These are phyloP conservation scores for Lasiodiplodia hormozganensis DNA, from an alignment of 2,329 filamentous ascomycete genomes.

Conservation along the genomic window DNA sequence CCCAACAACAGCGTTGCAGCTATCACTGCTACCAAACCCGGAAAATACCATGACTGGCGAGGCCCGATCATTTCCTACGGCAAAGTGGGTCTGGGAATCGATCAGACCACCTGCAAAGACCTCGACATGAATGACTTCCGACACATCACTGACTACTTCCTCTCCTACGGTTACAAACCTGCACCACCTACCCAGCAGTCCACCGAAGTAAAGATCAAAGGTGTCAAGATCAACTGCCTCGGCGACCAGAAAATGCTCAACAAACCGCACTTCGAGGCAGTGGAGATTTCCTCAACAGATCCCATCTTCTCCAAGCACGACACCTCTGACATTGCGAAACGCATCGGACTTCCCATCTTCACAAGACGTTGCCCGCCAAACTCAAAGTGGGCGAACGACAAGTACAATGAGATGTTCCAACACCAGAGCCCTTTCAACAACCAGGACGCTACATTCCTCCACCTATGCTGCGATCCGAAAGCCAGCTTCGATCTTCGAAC, in stretches of 20 bases:
- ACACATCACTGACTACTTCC: conserved; percentile 31
- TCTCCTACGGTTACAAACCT: conserved; percentile 21
- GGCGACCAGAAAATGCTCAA: not conserved
- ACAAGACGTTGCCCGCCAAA: not conserved
- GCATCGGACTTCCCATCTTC: conserved; percentile 26
- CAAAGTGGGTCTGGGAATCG: conserved; percentile 12
- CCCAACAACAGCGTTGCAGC: conserved; percentile 30
- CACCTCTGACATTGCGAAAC: conserved; percentile 30
- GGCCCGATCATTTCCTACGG: conserved; percentile 29
- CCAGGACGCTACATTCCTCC: not conserved
- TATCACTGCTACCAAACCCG: conserved; percentile 5
- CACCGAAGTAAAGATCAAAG: not conserved
- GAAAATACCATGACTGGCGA: conserved; percentile 28
- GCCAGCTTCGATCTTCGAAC: not conserved
- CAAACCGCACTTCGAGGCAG: not conserved
- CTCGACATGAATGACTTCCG: conserved; percentile 31
- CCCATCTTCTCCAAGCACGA: conserved; percentile 23
- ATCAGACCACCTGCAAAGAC: conserved; percentile 25
- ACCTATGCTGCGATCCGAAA: not conserved
- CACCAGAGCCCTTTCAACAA: not conserved
- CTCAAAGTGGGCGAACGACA: not conserved
- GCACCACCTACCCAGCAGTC: not conserved
- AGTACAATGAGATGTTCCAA: not conserved
- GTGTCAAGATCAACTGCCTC: not conserved
- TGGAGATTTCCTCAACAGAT: not conserved